Conservation (phyloP, 2,329 filamentous ascomycete genomes). For the Trichoderma oligosporum region DNA sequence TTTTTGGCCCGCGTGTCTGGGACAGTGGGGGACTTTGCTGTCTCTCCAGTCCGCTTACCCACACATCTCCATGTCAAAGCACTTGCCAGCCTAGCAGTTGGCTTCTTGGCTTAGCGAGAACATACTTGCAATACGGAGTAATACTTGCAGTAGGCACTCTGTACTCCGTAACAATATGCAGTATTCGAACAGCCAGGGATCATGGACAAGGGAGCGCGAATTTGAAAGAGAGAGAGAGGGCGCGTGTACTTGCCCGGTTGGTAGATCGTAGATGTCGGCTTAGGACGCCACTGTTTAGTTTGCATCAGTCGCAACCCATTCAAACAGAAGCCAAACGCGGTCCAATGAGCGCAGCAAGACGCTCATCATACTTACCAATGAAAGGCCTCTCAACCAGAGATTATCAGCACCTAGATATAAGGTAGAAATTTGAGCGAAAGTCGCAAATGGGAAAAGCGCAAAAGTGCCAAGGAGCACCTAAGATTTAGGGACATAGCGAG, state of each 20-base stretch:
- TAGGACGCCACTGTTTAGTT: not conserved
- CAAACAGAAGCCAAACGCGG: not conserved
- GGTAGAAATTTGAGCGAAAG: no score
- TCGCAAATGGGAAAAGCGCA: no score
- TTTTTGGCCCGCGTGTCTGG: constrained; percentile 2
- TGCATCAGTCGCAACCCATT: not conserved
- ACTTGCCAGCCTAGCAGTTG: not conserved
- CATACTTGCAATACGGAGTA: no score
- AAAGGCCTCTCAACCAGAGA: not conserved
- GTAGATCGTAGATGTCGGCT: constrained; percentile 7
- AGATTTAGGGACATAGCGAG: no score
- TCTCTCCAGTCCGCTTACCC: not conserved
- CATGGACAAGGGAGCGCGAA: not conserved
- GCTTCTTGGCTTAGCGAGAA: no score
- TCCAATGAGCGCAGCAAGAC: not conserved
- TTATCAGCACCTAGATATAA: no score
- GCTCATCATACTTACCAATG: not conserved
- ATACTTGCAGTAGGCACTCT: no score
- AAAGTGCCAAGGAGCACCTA: no score
- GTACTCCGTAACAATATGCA: no score
- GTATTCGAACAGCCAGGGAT: not conserved
- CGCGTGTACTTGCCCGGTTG: constrained; percentile 8
- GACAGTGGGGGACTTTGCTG: constrained; percentile 3
- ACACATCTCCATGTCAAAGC: not conserved
- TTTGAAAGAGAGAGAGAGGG: no score